Evolutionary conservation across 2,329 filamentous ascomycete genomes (phyloP), one percentile per base, ranked within the genome.

Genomic region (Podosphaera aphanis): DNA sequence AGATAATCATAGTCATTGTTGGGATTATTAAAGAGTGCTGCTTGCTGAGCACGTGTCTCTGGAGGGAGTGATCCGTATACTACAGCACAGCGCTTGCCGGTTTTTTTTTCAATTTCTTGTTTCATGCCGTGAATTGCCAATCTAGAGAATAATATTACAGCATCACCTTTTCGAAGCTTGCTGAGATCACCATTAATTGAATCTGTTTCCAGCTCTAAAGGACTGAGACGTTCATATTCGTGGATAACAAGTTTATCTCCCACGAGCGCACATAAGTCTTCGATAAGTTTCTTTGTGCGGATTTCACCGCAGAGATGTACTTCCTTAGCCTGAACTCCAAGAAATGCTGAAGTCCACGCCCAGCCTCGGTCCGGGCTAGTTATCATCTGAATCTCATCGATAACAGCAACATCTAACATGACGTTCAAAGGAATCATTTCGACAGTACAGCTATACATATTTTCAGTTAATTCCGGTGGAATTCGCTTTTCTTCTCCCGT

Each of bases 321-420:
- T 58, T 98, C 90, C 54, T 77, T 79, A 3, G 84, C 90, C 61
- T 81, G 78, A 1, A 93, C 70, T 31, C 90, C 90, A 4, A 98
- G 66, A 13, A 95, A 67, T 1, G 90, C 90, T 55, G 85, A 75
- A 1, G 86, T 93, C 90, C 90, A 98, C 2, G 85, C 86, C 77
- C 81, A 93, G 1, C 92, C 90, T 53, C 90, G 78, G 0, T 83
- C 74, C 0, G 60, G 50, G 55, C 85, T 78, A 15, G 74, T 78
- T 53, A 98, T 83, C 90, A 98, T 95, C 62, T 98, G 90, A 47
- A 98, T 95, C 64, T 98, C 90, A 58, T 98, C 90, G 50, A 98
- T 88, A 52, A 98, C 88, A 1, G 84, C 88, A 31, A 98, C 86
- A 37, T 95, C 88, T 33, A 77, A 65, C 18, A 59, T 55, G 18